Evolutionary conservation across 257 asterid species (phyloP).

Genomic region (Schizonepeta tenuifolia): DNA sequence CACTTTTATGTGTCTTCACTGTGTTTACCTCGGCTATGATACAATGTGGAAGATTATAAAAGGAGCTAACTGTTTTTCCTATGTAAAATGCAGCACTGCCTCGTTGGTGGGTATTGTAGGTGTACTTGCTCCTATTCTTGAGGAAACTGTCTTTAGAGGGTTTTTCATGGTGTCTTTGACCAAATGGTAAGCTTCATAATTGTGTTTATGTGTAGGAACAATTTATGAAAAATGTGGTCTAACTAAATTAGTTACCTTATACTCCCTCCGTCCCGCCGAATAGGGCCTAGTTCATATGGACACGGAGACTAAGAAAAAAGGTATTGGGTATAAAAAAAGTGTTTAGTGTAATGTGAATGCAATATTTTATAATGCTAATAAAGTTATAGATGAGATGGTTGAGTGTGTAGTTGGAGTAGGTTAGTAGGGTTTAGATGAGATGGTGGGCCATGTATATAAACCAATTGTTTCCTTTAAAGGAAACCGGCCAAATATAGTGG

Average conservation of each 20-base stretch:
- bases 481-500: no score
- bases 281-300: no score
- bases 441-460: no score
- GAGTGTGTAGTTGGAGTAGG: no score
- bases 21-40: slow-evolving; percentile 20
- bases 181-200: slow-evolving; percentile 62
- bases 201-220: slow-evolving; percentile 7
- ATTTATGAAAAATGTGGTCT: not conserved
- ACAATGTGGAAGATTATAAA: slow-evolving; percentile 26
- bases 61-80: slow-evolving; percentile 19
- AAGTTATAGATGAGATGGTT: no score
- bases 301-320: no score
- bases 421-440: no score
- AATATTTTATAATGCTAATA: no score
- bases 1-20: not conserved
- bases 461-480: no score
- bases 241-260: slow-evolving; percentile 4
- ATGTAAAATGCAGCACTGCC: slow-evolving; percentile 66
- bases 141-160: slow-evolving; percentile 95
- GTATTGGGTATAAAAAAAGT: no score
- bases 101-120: slow-evolving; percentile 94
- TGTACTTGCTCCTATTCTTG: slow-evolving; percentile 93
- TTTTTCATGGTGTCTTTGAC: slow-evolving; percentile 93
- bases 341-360: no score
- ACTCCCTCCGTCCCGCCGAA: no score